Percentiles rank a stretch among this genome's conserved stretches.
phyloP scores from a whole-genome alignment of 2,329 filamentous ascomycete species.

The Cercospora berteroae region DNA sequence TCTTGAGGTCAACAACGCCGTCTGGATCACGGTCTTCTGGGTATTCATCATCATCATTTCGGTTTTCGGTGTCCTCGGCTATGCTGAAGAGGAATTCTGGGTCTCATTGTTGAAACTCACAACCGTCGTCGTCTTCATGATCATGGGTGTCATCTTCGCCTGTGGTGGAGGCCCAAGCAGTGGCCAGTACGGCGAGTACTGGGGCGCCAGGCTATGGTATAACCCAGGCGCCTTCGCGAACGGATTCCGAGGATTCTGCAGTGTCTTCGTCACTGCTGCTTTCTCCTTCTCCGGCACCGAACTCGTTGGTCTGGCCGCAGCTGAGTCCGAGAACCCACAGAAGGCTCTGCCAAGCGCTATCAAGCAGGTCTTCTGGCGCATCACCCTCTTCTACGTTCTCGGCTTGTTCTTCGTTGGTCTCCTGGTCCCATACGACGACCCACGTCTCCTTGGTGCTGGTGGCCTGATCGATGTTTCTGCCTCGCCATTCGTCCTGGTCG shows the following conservation, averaged over 20 bases:
- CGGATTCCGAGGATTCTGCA: slow-evolving; percentile 64
- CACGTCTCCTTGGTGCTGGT: slow-evolving; percentile 57
- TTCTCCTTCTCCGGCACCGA: slow-evolving; percentile 64
- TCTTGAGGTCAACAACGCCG: slow-evolving; percentile 23
- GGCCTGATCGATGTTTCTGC: slow-evolving; percentile 65
- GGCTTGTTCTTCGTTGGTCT: slow-evolving; percentile 78
- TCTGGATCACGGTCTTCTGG: slow-evolving; percentile 30
- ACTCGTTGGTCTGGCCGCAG: slow-evolving; percentile 66
- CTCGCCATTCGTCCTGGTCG: slow-evolving; percentile 92
- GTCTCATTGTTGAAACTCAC: slow-evolving; percentile 31
- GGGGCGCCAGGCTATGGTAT: slow-evolving; percentile 54
- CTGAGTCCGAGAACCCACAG: slow-evolving; percentile 74
- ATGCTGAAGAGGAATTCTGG: slow-evolving; percentile 35
- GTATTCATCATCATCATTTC: slow-evolving; percentile 29
- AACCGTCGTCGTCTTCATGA: slow-evolving; percentile 60
- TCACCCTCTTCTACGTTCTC: slow-evolving; percentile 84
- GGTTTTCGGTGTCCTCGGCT: slow-evolving; percentile 33
- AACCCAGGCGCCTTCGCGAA: slow-evolving; percentile 46
- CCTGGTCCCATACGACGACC: slow-evolving; percentile 71
- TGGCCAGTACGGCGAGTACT: slow-evolving; percentile 28
- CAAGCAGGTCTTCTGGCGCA: slow-evolving; percentile 95
- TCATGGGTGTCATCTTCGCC: slow-evolving; percentile 59
- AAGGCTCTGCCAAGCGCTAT: slow-evolving; percentile 82
- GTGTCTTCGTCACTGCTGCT: slow-evolving; percentile 62
- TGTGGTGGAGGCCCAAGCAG: slow-evolving; percentile 54